Evolutionary conservation across 257 asterid genomes (phyloP).

Genomic region (Plantago major): DNA sequence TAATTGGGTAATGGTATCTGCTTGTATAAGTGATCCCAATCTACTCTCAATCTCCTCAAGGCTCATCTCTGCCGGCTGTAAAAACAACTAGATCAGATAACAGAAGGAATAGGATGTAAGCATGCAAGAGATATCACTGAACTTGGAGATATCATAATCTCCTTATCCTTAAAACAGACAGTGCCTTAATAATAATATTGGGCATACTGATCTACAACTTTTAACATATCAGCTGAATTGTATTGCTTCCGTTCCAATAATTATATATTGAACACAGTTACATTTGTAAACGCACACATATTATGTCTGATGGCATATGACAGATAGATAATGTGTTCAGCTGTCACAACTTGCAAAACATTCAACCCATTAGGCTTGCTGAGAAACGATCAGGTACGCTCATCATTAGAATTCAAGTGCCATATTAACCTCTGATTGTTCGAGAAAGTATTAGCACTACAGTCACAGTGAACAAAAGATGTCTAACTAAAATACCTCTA

Average conservation of each 20-base stretch:
- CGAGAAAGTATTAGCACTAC: slow-evolving; percentile 9
- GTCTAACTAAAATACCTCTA: slow-evolving; percentile 52
- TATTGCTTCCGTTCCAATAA: too few species aligned
- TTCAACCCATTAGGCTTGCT: too few species aligned
- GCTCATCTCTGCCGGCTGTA: slow-evolving; percentile 94
- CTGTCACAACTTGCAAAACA: too few species aligned
- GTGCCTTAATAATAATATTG: background rate
- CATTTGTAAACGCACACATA: too few species aligned
- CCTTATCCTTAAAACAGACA: background rate
- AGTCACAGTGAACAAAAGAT: slow-evolving; percentile 7
- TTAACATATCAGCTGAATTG: background rate
- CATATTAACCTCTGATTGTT: background rate
- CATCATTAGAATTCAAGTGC: too few species aligned
- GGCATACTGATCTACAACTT: background rate
- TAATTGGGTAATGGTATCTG: slow-evolving; percentile 71
- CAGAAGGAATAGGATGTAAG: slow-evolving; percentile 11
- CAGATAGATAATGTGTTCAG: too few species aligned
- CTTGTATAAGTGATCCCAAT: slow-evolving; percentile 79
- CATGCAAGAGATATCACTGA: background rate
- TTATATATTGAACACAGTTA: too few species aligned
- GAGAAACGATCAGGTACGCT: too few species aligned
- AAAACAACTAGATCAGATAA: slow-evolving; percentile 19
- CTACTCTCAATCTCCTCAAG: slow-evolving; percentile 93
- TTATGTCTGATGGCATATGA: too few species aligned
- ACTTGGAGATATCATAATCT: background rate